Evolutionary conservation across 2,329 filamentous ascomycete species (phyloP).

Genomic region (Mycosphaerella sp.): DNA sequence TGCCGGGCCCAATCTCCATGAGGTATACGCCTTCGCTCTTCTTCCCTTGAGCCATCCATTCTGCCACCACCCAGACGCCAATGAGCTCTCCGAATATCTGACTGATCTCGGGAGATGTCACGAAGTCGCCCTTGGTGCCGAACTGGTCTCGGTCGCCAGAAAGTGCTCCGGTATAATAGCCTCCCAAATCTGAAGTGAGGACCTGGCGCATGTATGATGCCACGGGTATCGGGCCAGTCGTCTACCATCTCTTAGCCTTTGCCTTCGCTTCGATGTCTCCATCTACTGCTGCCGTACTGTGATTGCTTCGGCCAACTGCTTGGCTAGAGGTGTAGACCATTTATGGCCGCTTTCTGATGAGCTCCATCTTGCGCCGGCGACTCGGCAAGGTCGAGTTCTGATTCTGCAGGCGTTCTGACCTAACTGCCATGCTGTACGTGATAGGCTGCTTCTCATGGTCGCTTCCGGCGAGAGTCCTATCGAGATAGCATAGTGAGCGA

Average conservation of each 20-base stretch:
- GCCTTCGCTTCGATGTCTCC: neutral
- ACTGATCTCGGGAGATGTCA: slow-evolving; percentile 95
- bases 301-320: slow-evolving; percentile 79
- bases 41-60: slow-evolving; percentile 89
- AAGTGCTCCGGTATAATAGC: slow-evolving; percentile 76
- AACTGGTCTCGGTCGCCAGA: slow-evolving; percentile 73
- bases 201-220: slow-evolving; percentile 99
- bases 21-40: slow-evolving; percentile 70
- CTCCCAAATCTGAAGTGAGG: slow-evolving; percentile 79
- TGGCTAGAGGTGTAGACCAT: slow-evolving; percentile 91
- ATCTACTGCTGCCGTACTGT: slow-evolving; percentile 49
- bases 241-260: slow-evolving; percentile 39
- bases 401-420: slow-evolving; percentile 16
- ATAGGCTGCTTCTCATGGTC: slow-evolving; percentile 27
- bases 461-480: neutral
- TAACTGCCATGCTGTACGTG: slow-evolving; percentile 22
- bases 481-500: neutral
- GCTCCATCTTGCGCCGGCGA: slow-evolving; percentile 37
- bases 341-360: slow-evolving; percentile 38
- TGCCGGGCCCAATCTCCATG: slow-evolving; percentile 88
- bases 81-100: slow-evolving; percentile 94
- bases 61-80: slow-evolving; percentile 89
- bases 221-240: slow-evolving; percentile 84
- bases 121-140: slow-evolving; percentile 87
- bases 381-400: slow-evolving; percentile 8